These are phyloP conservation scores for Rhodotorula toruloides DNA, from an alignment of 768 basidiomycete species.

Conservation along the genomic window DNA sequence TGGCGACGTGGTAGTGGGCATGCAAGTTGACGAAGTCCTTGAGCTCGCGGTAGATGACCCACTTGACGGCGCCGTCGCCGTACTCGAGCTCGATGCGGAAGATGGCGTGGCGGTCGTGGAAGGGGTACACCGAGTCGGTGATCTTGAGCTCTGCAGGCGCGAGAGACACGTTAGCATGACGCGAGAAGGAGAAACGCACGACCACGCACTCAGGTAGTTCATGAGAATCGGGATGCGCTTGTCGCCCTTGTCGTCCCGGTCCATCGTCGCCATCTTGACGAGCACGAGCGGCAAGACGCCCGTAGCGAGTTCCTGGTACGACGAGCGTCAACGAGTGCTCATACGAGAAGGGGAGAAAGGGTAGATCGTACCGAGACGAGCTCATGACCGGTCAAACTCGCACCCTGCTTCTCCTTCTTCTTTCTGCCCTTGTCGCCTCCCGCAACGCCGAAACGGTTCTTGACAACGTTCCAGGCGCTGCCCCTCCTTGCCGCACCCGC, in stretches of 20 bases:
- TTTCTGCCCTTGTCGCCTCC: slow-evolving; percentile 18
- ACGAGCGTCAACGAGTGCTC: no score
- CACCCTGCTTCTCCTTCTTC: slow-evolving; percentile 29
- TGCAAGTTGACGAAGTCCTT: slow-evolving; percentile 87
- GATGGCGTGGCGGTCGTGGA: slow-evolving; percentile 68
- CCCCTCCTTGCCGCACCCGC: slow-evolving; percentile 1
- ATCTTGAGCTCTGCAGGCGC: slow-evolving; percentile 65
- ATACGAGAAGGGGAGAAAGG: not conserved
- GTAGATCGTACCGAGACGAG: slow-evolving; percentile 19
- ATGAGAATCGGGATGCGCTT: slow-evolving; percentile 53
- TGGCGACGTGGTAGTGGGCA: slow-evolving; percentile 79
- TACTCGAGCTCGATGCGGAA: slow-evolving; percentile 83
- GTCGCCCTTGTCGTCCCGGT: slow-evolving; percentile 76
- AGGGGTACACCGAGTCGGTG: slow-evolving; percentile 76
- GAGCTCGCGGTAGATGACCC: slow-evolving; percentile 92
- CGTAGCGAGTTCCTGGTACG: slow-evolving; percentile 45
- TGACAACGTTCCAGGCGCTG: slow-evolving; percentile 30
- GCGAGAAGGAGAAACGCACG: not conserved
- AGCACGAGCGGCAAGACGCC: slow-evolving; percentile 74
- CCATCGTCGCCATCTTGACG: slow-evolving; percentile 69
- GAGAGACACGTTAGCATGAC: slow-evolving; percentile 42
- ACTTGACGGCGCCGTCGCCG: slow-evolving; percentile 82
- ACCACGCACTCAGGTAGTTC: slow-evolving; percentile 37
- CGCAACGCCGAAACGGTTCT: slow-evolving; percentile 4
- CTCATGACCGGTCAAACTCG: slow-evolving; percentile 31